Evolutionary conservation across 2,329 filamentous ascomycete genomes (phyloP).

Genomic region (Fusarium nurragi): DNA sequence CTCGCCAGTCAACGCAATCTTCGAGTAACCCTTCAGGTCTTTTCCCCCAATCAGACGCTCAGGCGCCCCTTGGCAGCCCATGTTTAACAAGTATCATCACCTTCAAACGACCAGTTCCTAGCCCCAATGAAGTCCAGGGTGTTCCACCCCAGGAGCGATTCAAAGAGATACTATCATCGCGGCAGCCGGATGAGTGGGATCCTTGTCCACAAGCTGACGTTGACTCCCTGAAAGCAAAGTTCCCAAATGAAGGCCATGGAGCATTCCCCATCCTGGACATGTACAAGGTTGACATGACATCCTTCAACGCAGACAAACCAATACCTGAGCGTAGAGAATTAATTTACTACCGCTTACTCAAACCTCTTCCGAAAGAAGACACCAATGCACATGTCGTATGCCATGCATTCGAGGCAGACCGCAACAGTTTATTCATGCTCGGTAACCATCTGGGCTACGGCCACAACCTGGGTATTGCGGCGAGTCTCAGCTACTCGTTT

Average conservation of each 20-base stretch:
- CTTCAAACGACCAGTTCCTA: conserved; percentile 57
- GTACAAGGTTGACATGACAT: conserved; percentile 63
- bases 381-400: conserved; percentile 58
- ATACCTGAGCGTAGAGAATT: conserved; percentile 59
- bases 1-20: conserved; percentile 56
- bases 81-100: conserved; percentile 63
- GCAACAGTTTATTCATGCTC: conserved; percentile 64
- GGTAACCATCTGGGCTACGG: conserved; percentile 61
- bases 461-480: conserved; percentile 52
- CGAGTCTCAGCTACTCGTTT: conserved; percentile 61
- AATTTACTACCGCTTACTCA: conserved; percentile 59
- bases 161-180: conserved; percentile 51
- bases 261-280: conserved; percentile 62
- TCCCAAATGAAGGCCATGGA: conserved; percentile 53
- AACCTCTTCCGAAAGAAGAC: conserved; percentile 53
- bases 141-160: conserved; percentile 56
- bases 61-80: conserved; percentile 52
- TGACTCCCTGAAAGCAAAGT: conserved; percentile 49
- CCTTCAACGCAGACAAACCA: conserved; percentile 54
- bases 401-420: conserved; percentile 62
- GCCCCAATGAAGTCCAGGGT: conserved; percentile 53
- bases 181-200: conserved; percentile 55
- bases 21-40: conserved; percentile 50
- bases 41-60: conserved; percentile 54
- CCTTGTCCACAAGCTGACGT: conserved; percentile 59